A percentile compares a stretch with the other conserved stretches of the same genome.
Conservation (phyloP, 495 filamentous ascomycete species). For the Ramalina peruviana region DNA sequence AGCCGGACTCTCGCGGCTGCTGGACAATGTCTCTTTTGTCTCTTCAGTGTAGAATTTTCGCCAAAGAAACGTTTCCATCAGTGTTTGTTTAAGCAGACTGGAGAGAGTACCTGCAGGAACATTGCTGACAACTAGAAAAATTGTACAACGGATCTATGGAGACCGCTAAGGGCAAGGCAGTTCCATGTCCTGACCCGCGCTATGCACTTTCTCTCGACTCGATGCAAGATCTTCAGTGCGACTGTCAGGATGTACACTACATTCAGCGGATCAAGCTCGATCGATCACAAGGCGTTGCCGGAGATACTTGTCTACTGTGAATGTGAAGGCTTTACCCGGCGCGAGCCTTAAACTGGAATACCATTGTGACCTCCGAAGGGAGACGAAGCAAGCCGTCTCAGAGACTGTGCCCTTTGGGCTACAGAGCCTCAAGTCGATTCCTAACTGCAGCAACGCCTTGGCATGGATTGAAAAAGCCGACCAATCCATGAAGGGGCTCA, state of each 20-base stretch:
- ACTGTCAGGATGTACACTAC: conserved; percentile 2
- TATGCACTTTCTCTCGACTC: conserved; percentile 3
- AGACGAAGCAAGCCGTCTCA: background rate
- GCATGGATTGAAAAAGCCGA: too few relatives aligned
- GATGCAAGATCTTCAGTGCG: conserved; percentile 5
- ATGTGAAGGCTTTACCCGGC: conserved; percentile 1
- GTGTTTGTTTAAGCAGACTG: background rate
- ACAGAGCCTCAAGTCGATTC: background rate
- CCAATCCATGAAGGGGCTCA: background rate
- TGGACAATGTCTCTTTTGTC: conserved; percentile 6
- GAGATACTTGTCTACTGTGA: background rate
- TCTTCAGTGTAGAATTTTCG: conserved; percentile 6
- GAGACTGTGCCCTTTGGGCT: conserved; percentile 3
- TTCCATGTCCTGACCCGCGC: conserved; percentile 3
- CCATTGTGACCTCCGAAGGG: background rate
- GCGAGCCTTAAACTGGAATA: background rate
- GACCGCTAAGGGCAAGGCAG: background rate
- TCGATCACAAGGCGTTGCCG: conserved; percentile 1
- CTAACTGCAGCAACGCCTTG: too few relatives aligned
- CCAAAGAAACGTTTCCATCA: conserved; percentile 6
- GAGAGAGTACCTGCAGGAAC: conserved; percentile 4
- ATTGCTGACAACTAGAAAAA: background rate
- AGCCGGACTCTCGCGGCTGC: conserved; percentile 5
- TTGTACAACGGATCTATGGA: background rate
- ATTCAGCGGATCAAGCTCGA: conserved; percentile 4